These are phyloP conservation scores for Jamesozyma spencerorum DNA, from an alignment of 805 yeast genomes.

Conservation along the genomic window DNA sequence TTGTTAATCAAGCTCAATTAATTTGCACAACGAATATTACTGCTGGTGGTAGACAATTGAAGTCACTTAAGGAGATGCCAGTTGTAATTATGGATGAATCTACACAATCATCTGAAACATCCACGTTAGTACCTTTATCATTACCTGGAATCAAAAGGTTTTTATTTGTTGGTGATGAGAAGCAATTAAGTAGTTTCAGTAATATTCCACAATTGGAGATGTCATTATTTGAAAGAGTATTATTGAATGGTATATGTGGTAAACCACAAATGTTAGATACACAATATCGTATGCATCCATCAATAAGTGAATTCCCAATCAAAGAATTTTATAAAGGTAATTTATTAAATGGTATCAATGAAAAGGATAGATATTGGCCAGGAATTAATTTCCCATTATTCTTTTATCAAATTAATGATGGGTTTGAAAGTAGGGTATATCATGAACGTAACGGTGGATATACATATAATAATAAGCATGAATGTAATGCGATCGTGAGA, in stretches of 20 bases:
- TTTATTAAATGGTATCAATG: slow-evolving; percentile 51
- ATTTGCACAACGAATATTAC: slow-evolving; percentile 66
- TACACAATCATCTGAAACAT: slow-evolving; percentile 68
- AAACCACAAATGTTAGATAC: slow-evolving; percentile 61
- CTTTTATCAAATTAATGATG: slow-evolving; percentile 47
- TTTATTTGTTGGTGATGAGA: slow-evolving; percentile 69
- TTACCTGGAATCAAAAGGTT: slow-evolving; percentile 58
- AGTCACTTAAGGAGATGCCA: slow-evolving; percentile 45
- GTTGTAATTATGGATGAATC: slow-evolving; percentile 74
- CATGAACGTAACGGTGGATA: slow-evolving; percentile 38
- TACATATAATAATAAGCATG: slow-evolving; percentile 50
- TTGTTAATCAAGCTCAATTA: slow-evolving; percentile 56
- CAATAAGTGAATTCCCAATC: slow-evolving; percentile 50
- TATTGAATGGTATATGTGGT: slow-evolving; percentile 50
- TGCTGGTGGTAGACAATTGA: slow-evolving; percentile 59
- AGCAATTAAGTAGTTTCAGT: slow-evolving; percentile 63
- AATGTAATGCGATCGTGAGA: slow-evolving; percentile 40
- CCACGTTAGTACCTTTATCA: slow-evolving; percentile 60
- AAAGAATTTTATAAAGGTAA: slow-evolving; percentile 40
- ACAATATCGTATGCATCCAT: slow-evolving; percentile 62
- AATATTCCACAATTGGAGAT: slow-evolving; percentile 57
- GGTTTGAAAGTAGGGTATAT: slow-evolving; percentile 41
- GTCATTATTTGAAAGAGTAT: slow-evolving; percentile 60
- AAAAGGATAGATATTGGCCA: slow-evolving; percentile 38
- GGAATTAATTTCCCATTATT: slow-evolving; percentile 50